Conservation (phyloP, 1,139 yeast genomes). For the Debaryomycetaceae sp. region DNA sequence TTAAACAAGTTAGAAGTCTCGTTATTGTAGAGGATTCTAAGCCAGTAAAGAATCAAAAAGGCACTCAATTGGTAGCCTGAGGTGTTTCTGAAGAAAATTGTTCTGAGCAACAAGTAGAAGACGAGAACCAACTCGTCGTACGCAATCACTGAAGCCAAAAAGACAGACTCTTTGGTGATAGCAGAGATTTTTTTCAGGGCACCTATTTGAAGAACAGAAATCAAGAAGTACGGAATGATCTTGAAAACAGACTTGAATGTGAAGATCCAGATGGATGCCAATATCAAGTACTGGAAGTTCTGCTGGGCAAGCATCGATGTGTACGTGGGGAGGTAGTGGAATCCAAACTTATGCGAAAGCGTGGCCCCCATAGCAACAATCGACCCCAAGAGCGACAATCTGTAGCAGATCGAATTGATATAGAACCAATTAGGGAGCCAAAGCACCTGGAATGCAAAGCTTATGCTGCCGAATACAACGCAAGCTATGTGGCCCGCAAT, state of each 20-base stretch:
- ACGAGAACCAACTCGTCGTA: conserved; percentile 58
- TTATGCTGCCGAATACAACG: conserved; percentile 47
- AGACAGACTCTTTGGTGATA: conserved; percentile 34
- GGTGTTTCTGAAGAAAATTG: conserved; percentile 59
- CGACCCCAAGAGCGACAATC: conserved; percentile 56
- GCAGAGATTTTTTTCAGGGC: conserved; percentile 36
- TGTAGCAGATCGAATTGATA: conserved; percentile 46
- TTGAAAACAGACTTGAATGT: conserved; percentile 67
- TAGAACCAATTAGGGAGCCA: conserved; percentile 43
- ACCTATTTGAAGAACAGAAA: conserved; percentile 57
- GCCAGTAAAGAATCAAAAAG: conserved; percentile 63
- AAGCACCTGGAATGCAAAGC: conserved; percentile 44
- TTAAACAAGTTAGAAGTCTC: conserved; percentile 45
- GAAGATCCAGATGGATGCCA: conserved; percentile 57
- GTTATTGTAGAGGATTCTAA: conserved; percentile 55
- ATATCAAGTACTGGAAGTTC: conserved; percentile 60
- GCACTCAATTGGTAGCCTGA: conserved; percentile 64
- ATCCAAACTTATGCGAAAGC: conserved; percentile 55
- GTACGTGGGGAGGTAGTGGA: conserved; percentile 50
- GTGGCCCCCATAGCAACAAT: conserved; percentile 52
- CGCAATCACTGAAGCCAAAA: conserved; percentile 51
- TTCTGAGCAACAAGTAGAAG: conserved; percentile 52
- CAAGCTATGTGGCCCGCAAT: conserved; percentile 55
- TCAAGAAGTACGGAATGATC: conserved; percentile 53
- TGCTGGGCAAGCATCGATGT: conserved; percentile 61